These are phyloP conservation scores for Nymphaea colorata DNA, from an alignment of 164 flowering plant genomes.

Conservation along the genomic window DNA sequence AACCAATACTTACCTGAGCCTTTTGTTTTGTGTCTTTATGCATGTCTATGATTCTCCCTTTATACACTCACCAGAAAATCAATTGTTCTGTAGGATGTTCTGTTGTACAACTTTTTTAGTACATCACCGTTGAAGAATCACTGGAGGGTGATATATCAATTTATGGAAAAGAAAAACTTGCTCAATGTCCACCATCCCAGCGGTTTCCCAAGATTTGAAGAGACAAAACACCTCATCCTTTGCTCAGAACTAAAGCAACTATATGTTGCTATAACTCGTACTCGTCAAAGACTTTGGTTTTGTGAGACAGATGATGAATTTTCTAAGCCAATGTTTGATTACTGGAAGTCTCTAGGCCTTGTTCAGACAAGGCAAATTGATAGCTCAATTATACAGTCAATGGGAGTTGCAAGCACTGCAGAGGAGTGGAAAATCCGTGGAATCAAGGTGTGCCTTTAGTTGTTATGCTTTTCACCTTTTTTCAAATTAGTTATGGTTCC, in stretches of 20 bases:
- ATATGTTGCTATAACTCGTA: conserved; percentile 84
- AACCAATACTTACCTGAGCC: no score
- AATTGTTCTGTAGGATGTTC: conserved; percentile 46
- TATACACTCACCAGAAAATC: no score
- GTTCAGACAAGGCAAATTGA: conserved; percentile 45
- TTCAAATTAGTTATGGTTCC: no score
- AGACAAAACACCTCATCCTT: conserved; percentile 40
- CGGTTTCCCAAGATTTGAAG: conserved; percentile 35
- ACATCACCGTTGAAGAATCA: conserved; percentile 48
- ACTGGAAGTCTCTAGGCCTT: conserved; percentile 49
- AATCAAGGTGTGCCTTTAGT: conserved; percentile 43
- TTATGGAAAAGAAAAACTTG: conserved; percentile 37
- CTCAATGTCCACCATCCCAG: conserved; percentile 16
- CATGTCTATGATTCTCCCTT: no score
- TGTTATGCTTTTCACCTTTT: no score
- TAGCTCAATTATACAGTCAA: conserved; percentile 45
- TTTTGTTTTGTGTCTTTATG: no score
- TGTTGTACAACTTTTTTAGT: conserved; percentile 67
- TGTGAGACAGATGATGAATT: conserved; percentile 45
- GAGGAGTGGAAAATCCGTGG: conserved; percentile 67
- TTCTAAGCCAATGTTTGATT: conserved; percentile 59
- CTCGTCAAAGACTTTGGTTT: conserved; percentile 75
- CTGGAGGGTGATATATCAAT: conserved; percentile 73
- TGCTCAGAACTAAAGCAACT: conserved; percentile 79
- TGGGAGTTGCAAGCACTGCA: conserved; percentile 52